Conservation (phyloP, 2,329 filamentous ascomycete genomes). For the Fusarium pseudonygamai region DNA sequence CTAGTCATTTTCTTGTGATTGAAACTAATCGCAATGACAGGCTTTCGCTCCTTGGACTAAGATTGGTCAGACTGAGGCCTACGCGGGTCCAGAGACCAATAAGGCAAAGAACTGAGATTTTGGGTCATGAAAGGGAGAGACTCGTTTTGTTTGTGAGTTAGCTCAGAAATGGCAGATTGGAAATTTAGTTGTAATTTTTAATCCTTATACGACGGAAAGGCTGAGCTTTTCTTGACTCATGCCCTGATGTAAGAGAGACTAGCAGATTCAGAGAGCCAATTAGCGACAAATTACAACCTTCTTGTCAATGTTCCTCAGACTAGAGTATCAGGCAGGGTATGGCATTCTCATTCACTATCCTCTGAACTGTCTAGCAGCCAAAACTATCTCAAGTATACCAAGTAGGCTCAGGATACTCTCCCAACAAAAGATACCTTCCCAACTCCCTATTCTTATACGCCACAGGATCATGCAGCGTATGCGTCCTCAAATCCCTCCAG, state of each 20-base stretch:
- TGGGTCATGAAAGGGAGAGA: rapidly evolving
- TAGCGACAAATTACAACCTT: no score
- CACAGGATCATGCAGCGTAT: conserved; percentile 73
- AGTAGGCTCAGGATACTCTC: conserved; percentile 59
- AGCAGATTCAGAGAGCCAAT: rapidly evolving
- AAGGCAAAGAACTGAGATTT: neutral
- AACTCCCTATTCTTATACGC: conserved; percentile 73
- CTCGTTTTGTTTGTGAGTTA: rapidly evolving
- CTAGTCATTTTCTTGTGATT: rapidly evolving
- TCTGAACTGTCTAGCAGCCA: rapidly evolving
- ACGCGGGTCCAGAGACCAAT: conserved; percentile 18
- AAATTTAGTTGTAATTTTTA: no score
- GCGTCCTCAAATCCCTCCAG: conserved; percentile 73
- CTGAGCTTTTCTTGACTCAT: rapidly evolving
- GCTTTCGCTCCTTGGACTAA: conserved; percentile 26
- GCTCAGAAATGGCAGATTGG: no score
- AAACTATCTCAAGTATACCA: conserved; percentile 1
- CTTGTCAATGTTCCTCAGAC: rapidly evolving
- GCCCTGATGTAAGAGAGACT: rapidly evolving
- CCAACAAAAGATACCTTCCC: conserved; percentile 65
- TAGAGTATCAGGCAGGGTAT: neutral
- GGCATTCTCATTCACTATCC: rapidly evolving
- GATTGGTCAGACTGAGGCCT: conserved; percentile 13
- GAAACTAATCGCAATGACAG: neutral
- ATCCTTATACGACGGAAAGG: rapidly evolving